Conservation (phyloP, 139 green algal species). For the Chlorella sp. region DNA sequence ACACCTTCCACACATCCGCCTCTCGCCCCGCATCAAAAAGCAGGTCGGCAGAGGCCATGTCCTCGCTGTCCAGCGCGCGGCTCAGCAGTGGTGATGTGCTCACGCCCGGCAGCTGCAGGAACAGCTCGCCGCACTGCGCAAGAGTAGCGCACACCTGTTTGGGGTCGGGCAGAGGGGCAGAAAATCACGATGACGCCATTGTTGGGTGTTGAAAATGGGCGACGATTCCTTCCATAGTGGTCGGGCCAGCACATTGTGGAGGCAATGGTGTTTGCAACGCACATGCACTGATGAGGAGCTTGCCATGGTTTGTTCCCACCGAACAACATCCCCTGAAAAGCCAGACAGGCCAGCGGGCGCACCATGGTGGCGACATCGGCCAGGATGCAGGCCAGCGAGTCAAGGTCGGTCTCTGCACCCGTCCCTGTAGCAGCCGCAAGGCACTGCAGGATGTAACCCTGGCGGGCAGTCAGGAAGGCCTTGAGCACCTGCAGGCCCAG, state of each 20-base stretch:
- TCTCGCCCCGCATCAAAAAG: slow-evolving; percentile 58
- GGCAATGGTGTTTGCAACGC: no score
- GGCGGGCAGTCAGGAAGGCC: slow-evolving; percentile 53
- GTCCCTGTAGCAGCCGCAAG: slow-evolving; percentile 30
- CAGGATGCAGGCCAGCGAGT: slow-evolving; percentile 33
- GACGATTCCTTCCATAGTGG: no score
- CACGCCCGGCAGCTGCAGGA: slow-evolving; percentile 58
- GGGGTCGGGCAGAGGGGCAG: neutral
- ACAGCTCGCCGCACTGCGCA: slow-evolving; percentile 79
- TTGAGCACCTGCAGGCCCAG: slow-evolving; percentile 54
- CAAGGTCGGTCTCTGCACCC: neutral
- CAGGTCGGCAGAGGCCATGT: slow-evolving; percentile 25
- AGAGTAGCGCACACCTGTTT: slow-evolving; percentile 55
- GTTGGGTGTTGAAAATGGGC: no score
- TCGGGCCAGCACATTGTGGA: neutral
- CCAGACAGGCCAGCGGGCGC: neutral
- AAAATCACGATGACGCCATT: no score
- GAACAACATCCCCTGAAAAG: no score
- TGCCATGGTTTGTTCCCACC: no score
- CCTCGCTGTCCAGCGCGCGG: neutral
- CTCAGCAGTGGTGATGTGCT: slow-evolving; percentile 45
- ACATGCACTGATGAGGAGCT: no score
- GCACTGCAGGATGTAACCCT: slow-evolving; percentile 45
- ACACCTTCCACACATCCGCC: slow-evolving; percentile 43
- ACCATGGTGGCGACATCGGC: slow-evolving; percentile 31